phyloP scores from a whole-genome alignment of 257 asterid species.

The Lycium barbarum region DNA sequence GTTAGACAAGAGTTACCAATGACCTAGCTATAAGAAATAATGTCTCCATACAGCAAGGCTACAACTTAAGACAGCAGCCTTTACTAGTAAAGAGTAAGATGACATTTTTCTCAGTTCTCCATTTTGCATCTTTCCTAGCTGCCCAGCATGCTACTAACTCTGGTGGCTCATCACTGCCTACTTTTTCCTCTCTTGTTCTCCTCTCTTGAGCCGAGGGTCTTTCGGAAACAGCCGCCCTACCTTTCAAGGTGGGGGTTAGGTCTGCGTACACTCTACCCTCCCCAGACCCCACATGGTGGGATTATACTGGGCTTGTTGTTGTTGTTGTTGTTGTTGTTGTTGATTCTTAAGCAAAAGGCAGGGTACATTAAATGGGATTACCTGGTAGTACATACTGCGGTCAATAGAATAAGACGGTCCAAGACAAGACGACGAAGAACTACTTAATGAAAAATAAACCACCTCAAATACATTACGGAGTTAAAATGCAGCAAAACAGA shows the following conservation, averaged over 20 bases:
- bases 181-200: too few species aligned
- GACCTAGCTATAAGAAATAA: not conserved
- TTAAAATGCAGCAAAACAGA: constrained; percentile 33
- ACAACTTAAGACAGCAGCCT: not conserved
- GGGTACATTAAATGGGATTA: not conserved
- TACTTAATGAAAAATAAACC: not conserved
- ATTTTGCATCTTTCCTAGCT: not conserved
- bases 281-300: too few species aligned
- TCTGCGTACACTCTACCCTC: too few species aligned
- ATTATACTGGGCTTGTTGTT: too few species aligned
- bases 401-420: not conserved
- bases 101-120: not conserved
- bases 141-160: not conserved
- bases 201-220: too few species aligned
- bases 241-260: too few species aligned
- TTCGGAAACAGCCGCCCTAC: too few species aligned
- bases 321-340: too few species aligned
- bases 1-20: not conserved
- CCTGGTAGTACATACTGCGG: not conserved
- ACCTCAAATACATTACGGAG: not conserved
- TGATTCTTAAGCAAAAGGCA: not conserved
- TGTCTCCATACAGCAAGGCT: not conserved
- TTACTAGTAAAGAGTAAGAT: not conserved
- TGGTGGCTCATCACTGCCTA: constrained; percentile 31
- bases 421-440: constrained; percentile 37